phyloP scores from a whole-genome alignment of 2,329 filamentous ascomycete genomes.

The Elsinoe perseae region DNA sequence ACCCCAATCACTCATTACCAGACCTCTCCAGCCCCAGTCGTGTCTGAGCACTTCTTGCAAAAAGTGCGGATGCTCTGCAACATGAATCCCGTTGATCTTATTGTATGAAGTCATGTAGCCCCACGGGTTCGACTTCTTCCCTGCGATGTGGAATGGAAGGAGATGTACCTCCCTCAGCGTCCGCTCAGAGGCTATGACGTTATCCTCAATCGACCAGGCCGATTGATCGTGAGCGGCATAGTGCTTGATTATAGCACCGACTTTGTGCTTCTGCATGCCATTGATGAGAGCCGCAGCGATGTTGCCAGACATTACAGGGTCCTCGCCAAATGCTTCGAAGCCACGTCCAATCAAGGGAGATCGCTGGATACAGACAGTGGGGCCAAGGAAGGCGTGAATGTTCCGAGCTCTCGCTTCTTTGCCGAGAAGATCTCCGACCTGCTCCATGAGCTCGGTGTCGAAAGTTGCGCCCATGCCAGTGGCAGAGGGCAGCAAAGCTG shows the following conservation, averaged over 20 bases:
- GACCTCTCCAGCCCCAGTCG: slow-evolving; percentile 58
- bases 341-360: slow-evolving; percentile 75
- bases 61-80: slow-evolving; percentile 57
- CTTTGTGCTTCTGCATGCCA: slow-evolving; percentile 62
- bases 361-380: slow-evolving; percentile 76
- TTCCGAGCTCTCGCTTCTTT: slow-evolving; percentile 66
- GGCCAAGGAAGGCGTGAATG: slow-evolving; percentile 65
- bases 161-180: slow-evolving; percentile 63
- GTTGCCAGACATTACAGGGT: slow-evolving; percentile 68
- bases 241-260: slow-evolving; percentile 73
- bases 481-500: slow-evolving; percentile 71
- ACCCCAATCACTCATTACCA: slow-evolving; percentile 65
- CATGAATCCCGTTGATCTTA: slow-evolving; percentile 64
- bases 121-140: slow-evolving; percentile 61
- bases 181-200: slow-evolving; percentile 59
- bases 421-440: slow-evolving; percentile 64
- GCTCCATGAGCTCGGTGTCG: slow-evolving; percentile 61
- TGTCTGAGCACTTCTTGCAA: slow-evolving; percentile 61
- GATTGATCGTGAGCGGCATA: slow-evolving; percentile 67
- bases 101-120: slow-evolving; percentile 69
- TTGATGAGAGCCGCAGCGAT: slow-evolving; percentile 54
- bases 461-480: slow-evolving; percentile 72
- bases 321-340: slow-evolving; percentile 81
- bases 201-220: slow-evolving; percentile 45
- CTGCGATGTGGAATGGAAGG: slow-evolving; percentile 66